Evolutionary conservation across 73 alveolate species (phyloP).

Genomic region (Uronychia binucleata): DNA sequence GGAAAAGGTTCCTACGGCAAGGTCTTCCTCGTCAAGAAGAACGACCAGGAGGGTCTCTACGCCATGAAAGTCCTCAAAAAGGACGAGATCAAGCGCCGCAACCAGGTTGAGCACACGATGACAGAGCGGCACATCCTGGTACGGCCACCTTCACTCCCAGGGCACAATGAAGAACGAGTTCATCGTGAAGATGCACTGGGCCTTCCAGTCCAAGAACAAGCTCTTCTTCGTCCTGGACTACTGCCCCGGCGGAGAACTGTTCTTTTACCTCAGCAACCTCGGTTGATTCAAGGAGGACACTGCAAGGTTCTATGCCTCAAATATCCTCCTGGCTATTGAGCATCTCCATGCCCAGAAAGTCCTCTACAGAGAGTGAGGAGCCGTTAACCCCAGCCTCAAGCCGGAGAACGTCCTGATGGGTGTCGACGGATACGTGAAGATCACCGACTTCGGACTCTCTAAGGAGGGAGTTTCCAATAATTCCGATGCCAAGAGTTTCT

Average conservation of each 20-base stretch:
- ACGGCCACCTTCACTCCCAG: slow-evolving; percentile 16
- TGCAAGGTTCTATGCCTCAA: slow-evolving; percentile 24
- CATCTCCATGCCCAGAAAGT: slow-evolving; percentile 51
- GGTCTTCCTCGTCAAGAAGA: slow-evolving; percentile 50
- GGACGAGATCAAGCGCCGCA: slow-evolving; percentile 55
- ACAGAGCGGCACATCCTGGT: slow-evolving; percentile 87
- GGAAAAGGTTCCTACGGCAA: slow-evolving; percentile 80
- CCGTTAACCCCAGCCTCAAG: slow-evolving; percentile 12
- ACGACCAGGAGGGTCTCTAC: slow-evolving; percentile 45
- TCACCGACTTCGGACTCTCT: slow-evolving; percentile 56
- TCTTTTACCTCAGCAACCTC: slow-evolving; percentile 64
- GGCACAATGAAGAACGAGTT: slow-evolving; percentile 81
- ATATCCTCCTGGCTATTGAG: slow-evolving; percentile 9
- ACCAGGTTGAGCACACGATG: slow-evolving; percentile 78
- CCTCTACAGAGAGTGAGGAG: slow-evolving; percentile 55
- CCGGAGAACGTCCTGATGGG: slow-evolving; percentile 58
- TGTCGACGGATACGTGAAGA: slow-evolving; percentile 36
- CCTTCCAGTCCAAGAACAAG: slow-evolving; percentile 68
- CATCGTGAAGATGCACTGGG: slow-evolving; percentile 76
- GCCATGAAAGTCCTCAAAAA: slow-evolving; percentile 94
- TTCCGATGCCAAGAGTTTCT: slow-evolving; percentile 35
- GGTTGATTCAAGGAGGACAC: slow-evolving; percentile 11
- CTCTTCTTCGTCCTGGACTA: slow-evolving; percentile 66
- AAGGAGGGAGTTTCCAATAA: slow-evolving; percentile 41
- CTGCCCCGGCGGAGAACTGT: slow-evolving; percentile 83